Conservation (phyloP, 306 rosid species). For the Astragalus glycyphyllos region DNA sequence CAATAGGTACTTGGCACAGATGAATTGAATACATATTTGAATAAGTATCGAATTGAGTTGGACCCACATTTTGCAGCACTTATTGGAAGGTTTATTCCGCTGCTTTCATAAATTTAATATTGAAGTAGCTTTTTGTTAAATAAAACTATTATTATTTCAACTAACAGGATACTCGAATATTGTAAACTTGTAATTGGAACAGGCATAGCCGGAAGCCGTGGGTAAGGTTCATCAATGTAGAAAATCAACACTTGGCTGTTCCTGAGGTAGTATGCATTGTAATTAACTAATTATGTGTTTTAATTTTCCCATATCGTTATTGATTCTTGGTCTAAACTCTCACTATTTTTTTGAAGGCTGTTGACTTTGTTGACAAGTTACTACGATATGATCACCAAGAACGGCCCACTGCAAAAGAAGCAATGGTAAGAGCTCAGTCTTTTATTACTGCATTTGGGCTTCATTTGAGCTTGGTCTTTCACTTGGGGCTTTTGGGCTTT, state of each 20-base stretch:
- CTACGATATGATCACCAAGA: slow-evolving; percentile 92
- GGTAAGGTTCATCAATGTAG: slow-evolving; percentile 78
- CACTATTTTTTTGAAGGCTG: slow-evolving; percentile 55
- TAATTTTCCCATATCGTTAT: not conserved
- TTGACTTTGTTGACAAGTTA: slow-evolving; percentile 86
- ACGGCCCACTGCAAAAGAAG: slow-evolving; percentile 94
- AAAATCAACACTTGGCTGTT: slow-evolving; percentile 84
- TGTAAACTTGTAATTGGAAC: slow-evolving; percentile 38
- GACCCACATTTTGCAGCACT: slow-evolving; percentile 86
- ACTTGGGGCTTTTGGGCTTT: slow-evolving; percentile 11
- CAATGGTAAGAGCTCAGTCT: slow-evolving; percentile 65
- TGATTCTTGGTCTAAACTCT: slow-evolving; percentile 27
- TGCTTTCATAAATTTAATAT: not conserved
- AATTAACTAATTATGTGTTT: slow-evolving; percentile 1
- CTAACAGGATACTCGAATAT: slow-evolving; percentile 4
- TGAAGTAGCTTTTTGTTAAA: slow-evolving; percentile 23
- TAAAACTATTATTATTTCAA: slow-evolving; percentile 9
- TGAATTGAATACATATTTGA: slow-evolving; percentile 72
- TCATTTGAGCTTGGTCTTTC: slow-evolving; percentile 20
- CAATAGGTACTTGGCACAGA: slow-evolving; percentile 91
- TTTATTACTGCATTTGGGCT: slow-evolving; percentile 5
- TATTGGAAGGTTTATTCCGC: slow-evolving; percentile 73
- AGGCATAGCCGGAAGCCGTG: slow-evolving; percentile 94
- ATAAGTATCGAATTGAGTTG: slow-evolving; percentile 80
- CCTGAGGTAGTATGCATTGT: slow-evolving; percentile 70